Percentiles rank a stretch among this genome's conserved stretches.
phyloP scores from a whole-genome alignment of 345 rosid species.

The Hirschfeldia incana region DNA sequence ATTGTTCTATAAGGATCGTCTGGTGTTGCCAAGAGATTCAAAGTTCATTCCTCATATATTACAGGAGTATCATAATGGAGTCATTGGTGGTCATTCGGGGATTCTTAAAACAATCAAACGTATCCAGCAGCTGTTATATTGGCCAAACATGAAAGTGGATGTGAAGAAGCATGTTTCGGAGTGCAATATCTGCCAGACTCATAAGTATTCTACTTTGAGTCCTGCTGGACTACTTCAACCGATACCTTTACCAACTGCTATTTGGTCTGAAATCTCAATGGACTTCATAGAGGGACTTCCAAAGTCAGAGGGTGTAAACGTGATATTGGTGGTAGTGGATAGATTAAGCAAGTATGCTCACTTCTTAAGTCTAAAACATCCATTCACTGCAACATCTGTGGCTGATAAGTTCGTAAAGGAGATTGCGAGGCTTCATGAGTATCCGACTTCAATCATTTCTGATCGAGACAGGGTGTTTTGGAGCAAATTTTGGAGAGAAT shows the following conservation, averaged over 20 bases:
- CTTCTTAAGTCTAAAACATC: background rate
- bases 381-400: background rate
- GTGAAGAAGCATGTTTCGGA: too few species aligned
- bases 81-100: background rate
- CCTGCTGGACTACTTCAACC: background rate
- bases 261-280: background rate
- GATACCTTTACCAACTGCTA: background rate
- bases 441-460: background rate
- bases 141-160: too few species aligned
- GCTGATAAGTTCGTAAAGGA: background rate
- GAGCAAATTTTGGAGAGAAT: background rate
- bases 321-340: background rate
- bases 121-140: background rate
- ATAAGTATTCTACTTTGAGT: background rate
- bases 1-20: too few species aligned
- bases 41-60: background rate
- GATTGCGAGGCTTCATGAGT: background rate
- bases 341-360: background rate
- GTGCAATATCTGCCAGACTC: background rate
- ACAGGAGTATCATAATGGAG: background rate
- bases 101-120: too few species aligned
- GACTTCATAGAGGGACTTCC: background rate
- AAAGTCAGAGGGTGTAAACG: background rate
- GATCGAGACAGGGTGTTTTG: background rate
- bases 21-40: background rate